phyloP scores from a whole-genome alignment of 208 protist species.

The Blechomonas ayalai region DNA sequence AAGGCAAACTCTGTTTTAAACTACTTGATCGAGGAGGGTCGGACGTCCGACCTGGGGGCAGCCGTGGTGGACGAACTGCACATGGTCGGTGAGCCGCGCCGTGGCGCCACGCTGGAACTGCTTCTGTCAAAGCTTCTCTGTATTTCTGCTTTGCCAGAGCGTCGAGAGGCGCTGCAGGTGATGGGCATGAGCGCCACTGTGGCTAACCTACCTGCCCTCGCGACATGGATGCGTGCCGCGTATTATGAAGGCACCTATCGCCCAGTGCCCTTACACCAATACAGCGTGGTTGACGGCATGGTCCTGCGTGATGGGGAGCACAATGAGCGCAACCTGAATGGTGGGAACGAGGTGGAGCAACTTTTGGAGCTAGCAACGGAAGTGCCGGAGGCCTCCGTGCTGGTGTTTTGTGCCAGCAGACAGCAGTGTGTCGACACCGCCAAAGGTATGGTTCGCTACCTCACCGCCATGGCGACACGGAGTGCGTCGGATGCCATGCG shows the following conservation, averaged over 20 bases:
- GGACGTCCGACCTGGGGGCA: conserved; percentile 50
- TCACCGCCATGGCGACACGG: conserved; percentile 7
- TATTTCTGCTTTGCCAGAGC: conserved; percentile 11
- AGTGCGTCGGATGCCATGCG: not conserved
- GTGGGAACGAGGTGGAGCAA: not conserved
- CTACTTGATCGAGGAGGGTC: conserved; percentile 62
- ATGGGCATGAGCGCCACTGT: conserved; percentile 93
- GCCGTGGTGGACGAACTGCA: conserved; percentile 94
- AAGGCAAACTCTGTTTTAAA: conserved; percentile 91
- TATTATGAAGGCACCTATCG: conserved; percentile 70
- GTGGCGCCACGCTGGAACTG: conserved; percentile 83
- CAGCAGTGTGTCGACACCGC: conserved; percentile 72
- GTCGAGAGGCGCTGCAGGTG: conserved; percentile 53
- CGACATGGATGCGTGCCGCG: conserved; percentile 69
- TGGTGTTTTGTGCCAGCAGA: conserved; percentile 83
- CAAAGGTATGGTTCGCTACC: conserved; percentile 32
- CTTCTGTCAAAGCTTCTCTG: conserved; percentile 81
- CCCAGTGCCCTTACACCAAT: conserved; percentile 70
- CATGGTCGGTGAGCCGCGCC: conserved; percentile 87
- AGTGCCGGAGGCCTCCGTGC: conserved; percentile 41
- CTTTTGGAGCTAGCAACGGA: conserved; percentile 65
- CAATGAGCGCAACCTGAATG: conserved; percentile 35
- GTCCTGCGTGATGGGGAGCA: conserved; percentile 36
- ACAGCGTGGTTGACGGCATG: conserved; percentile 53
- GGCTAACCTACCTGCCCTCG: conserved; percentile 73